Evolutionary conservation across 768 basidiomycete species (phyloP), one percentile per base, ranked within the genome.

Genomic region (Cytidiella melzeri): DNA sequence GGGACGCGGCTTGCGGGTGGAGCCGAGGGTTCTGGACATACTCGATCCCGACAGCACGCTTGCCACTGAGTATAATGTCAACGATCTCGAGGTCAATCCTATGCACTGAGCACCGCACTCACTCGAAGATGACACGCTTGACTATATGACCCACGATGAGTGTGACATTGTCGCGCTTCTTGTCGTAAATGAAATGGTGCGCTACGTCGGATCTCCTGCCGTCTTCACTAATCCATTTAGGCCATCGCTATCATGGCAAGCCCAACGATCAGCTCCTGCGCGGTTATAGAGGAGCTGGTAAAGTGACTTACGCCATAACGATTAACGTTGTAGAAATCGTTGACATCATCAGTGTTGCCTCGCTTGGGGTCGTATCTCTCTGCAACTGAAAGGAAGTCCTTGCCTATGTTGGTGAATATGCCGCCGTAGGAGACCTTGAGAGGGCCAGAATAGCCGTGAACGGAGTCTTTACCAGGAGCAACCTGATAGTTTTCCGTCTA

Each of bases 151-250:
- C 71, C 1, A 63, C 65, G 0, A 59, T 13, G 20, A 72, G 48
- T 13, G 59, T 56, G 1, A 75, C 36, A 50, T 70, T 71, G 12
- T 58, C 61, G 23, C 57, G 57, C 0, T 51, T 52, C 15, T 67
- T 59, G 11, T 66, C 64, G 42, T 72, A 75, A 2, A 75, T 42
- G 48, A 67, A 68, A 41, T 61, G 26, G 15, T 73, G 73, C 5
- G 83, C 69, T 0, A 73, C 57, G 56, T 84, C 81, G 0, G 81
- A 81, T 19, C 83, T 75, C 39, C 55, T 68, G 21, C 83, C 83
- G 2, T 72, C 78, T 7, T 7, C 30, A 34, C 30, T 34, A 34
- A 85, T 68, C 57, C 77, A 86, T 56, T 83, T 87, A 42, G 40
- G 4, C 26, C 5, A 18, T 2, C 7, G 36, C 45, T n/a, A 49